A percentile compares a stretch with the other conserved stretches of the same genome.
Evolutionary conservation across 306 rosid species (phyloP).

Genomic region (Acacia acuminata): DNA sequence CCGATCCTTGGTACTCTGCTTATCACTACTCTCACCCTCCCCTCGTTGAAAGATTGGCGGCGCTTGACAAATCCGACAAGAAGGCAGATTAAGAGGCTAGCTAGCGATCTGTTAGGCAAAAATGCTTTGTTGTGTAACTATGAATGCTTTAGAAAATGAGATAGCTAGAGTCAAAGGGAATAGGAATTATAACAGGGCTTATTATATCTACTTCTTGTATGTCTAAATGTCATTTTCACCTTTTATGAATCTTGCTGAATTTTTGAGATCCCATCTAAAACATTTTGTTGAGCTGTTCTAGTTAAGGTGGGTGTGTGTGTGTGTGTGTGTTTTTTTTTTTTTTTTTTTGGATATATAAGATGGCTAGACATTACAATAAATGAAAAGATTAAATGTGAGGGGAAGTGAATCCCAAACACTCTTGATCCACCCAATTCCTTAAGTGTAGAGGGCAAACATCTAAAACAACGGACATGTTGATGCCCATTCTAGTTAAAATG

Average conservation of each 20-base stretch:
- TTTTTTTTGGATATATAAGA: no score
- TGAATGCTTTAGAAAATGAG: constrained; percentile 3
- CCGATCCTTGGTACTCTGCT: constrained; percentile 98
- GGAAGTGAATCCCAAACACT: no score
- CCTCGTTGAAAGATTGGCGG: constrained; percentile 88
- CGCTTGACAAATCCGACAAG: constrained; percentile 64
- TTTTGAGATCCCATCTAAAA: neutral
- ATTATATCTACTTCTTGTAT: neutral
- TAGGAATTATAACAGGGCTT: neutral
- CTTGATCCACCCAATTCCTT: no score
- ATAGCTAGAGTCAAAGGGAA: neutral
- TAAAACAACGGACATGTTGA: no score
- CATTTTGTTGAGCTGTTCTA: neutral
- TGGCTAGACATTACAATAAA: no score
- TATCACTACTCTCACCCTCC: constrained; percentile 99
- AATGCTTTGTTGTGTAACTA: constrained; percentile 24
- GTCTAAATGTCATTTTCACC: neutral
- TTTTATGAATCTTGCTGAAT: neutral
- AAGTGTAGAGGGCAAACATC: no score
- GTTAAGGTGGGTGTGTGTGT: no score
- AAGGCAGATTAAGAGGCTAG: constrained; percentile 56
- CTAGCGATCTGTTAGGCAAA: constrained; percentile 21
- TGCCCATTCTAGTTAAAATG: neutral
- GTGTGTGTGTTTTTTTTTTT: no score
- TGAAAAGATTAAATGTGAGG: no score